These are phyloP conservation scores for Beauveria scarabaeidicola DNA, from an alignment of 2,329 filamentous ascomycete genomes.

Conservation along the genomic window DNA sequence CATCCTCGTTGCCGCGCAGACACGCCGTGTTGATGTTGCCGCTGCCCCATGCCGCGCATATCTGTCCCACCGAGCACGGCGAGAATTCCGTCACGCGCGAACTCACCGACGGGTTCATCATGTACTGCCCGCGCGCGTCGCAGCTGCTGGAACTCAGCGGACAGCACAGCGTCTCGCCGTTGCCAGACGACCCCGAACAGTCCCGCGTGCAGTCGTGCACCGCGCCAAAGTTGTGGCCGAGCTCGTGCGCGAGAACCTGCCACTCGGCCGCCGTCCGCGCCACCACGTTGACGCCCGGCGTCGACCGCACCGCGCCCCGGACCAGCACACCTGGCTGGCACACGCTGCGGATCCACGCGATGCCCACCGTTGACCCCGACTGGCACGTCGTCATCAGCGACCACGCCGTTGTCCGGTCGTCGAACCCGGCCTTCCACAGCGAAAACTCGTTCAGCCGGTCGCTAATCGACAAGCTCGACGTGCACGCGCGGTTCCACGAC, in stretches of 20 bases:
- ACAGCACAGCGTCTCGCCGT: slow-evolving; percentile 50
- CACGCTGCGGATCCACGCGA: slow-evolving; percentile 79
- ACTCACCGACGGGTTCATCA: slow-evolving; percentile 83
- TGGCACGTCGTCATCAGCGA: slow-evolving; percentile 68
- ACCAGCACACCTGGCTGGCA: slow-evolving; percentile 47
- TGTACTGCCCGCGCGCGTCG: slow-evolving; percentile 61
- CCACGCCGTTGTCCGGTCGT: slow-evolving; percentile 76
- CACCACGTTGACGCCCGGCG: slow-evolving; percentile 68
- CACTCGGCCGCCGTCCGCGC: slow-evolving; percentile 69
- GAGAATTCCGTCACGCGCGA: slow-evolving; percentile 65
- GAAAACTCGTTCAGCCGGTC: slow-evolving; percentile 74
- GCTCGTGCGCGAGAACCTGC: slow-evolving; percentile 86
- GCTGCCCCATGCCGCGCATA: slow-evolving; percentile 69
- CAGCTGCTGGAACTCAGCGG: slow-evolving; percentile 58
- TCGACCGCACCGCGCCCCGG: slow-evolving; percentile 1
- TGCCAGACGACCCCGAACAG: slow-evolving; percentile 42
- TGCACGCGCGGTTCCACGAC: slow-evolving; percentile 72
- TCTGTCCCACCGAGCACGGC: slow-evolving; percentile 73
- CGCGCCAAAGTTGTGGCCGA: slow-evolving; percentile 79
- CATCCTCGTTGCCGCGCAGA: slow-evolving; percentile 65
- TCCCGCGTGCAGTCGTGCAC: slow-evolving; percentile 70
- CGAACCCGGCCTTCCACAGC: slow-evolving; percentile 62
- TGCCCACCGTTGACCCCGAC: slow-evolving; percentile 69
- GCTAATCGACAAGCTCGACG: slow-evolving; percentile 50
- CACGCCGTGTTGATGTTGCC: slow-evolving; percentile 65